phyloP scores from a whole-genome alignment of 768 basidiomycete genomes.

The Russula compacta region DNA sequence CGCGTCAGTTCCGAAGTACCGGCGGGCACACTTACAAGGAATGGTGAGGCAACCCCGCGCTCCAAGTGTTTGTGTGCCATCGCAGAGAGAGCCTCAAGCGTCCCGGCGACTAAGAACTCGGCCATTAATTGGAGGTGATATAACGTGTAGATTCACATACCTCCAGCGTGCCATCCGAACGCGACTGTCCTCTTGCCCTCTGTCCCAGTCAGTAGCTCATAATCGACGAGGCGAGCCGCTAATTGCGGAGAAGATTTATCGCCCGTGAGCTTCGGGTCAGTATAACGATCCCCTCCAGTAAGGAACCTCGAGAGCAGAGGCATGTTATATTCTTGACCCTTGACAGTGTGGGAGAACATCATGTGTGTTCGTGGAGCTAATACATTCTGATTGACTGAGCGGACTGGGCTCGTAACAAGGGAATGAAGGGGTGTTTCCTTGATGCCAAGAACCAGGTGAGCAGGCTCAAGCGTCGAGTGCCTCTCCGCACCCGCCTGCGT shows the following conservation, averaged over 20 bases:
- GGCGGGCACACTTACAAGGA: conserved; percentile 49
- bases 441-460: conserved; percentile 78
- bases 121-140: not conserved
- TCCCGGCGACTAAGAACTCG: conserved; percentile 59
- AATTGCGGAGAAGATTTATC: conserved; percentile 6
- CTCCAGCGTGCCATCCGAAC: conserved; percentile 91
- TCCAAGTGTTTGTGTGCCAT: conserved; percentile 74
- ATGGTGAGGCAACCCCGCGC: conserved; percentile 71
- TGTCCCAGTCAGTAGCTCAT: conserved; percentile 62
- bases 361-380: conserved; percentile 55
- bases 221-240: conserved; percentile 63
- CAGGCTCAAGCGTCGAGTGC: conserved; percentile 43
- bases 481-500: conserved; percentile 70
- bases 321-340: conserved; percentile 83
- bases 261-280: not conserved
- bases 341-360: conserved; percentile 90
- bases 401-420: conserved; percentile 40
- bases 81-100: conserved; percentile 69
- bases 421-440: conserved; percentile 74
- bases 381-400: conserved; percentile 21
- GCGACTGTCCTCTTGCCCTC: conserved; percentile 72
- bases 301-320: conserved; percentile 63
- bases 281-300: conserved; percentile 9
- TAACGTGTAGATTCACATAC: conserved; percentile 33
- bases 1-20: not conserved